Evolutionary conservation across 345 rosid genomes (phyloP).

Genomic region (Eucalyptus sp.): DNA sequence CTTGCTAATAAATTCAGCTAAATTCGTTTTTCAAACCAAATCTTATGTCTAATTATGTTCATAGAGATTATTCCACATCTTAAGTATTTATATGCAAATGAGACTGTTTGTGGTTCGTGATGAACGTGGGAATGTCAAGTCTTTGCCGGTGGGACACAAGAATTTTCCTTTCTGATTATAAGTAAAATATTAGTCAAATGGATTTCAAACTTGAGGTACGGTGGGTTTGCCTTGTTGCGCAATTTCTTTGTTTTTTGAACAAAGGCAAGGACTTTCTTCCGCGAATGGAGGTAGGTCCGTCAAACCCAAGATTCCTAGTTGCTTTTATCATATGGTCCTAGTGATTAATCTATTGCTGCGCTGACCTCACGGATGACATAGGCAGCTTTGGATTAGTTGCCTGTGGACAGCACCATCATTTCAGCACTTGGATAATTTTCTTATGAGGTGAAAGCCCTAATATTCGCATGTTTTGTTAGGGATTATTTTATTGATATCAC

Average conservation of each 20-base stretch:
- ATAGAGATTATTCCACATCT: background rate
- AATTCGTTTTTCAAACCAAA: background rate
- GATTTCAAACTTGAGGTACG: background rate
- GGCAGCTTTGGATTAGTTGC: background rate
- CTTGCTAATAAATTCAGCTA: background rate
- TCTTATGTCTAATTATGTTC: background rate
- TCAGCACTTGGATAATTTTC: background rate
- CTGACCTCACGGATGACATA: background rate
- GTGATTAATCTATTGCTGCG: background rate
- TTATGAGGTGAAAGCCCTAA: background rate
- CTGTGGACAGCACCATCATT: background rate
- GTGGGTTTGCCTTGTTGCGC: background rate
- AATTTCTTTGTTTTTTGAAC: background rate
- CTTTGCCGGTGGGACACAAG: background rate
- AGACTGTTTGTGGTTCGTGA: background rate
- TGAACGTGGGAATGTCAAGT: background rate
- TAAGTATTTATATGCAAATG: background rate
- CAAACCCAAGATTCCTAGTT: background rate
- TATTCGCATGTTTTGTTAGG: background rate
- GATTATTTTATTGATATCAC: background rate
- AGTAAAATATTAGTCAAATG: background rate
- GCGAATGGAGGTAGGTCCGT: background rate
- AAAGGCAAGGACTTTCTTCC: background rate
- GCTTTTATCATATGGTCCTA: background rate
- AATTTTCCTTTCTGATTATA: background rate